Base-by-base conservation (phyloP, 2,329 filamentous ascomycete genomes). In the Plectosphaerella plurivora region DNA sequence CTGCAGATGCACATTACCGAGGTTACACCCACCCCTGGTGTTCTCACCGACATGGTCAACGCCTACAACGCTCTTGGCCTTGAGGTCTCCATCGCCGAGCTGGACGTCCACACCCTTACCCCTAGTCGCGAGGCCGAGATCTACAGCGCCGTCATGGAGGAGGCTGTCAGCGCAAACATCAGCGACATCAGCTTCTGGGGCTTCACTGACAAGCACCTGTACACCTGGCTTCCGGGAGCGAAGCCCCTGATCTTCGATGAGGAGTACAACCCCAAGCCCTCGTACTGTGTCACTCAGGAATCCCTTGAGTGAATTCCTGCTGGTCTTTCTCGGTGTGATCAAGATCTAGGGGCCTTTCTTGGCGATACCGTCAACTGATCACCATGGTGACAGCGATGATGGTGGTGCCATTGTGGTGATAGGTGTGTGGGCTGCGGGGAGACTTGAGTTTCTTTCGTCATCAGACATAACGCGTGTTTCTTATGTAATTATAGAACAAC, bases 141-240 rank as follows among this genome's bases (percentile, higher is more conserved):
- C 64, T 88, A 86, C 60, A 67, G 75, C n/a, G 74, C 76, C 37
- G 74, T 81, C 24, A 73, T 76, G 57, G 74, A 79, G 47, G 84
- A 79, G 8, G 88, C 85, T 60, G 63, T 85, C 33, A 15, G 69
- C 82, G 49, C 54, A 71, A 10, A 81, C 22, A 22, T 84, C 62
- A 76, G 86, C 5, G 83, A 84, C 49, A 79, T 88, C 53, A 87
- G 84, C 2, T 80, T 84, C 41, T 87, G 85, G 76, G 76, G 76
- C 55, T 73, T 77, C n/a, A 67, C 71, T 3, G 76, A 78, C 52
- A 59, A 65, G 46, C 76, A 53, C 45, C 24, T 33, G 8, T 53
- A 80, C 63, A 78, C 75, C 22, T 82, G 78, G 78, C 67, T 77
- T 51, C 67, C 75, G 1, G 63, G 65, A 42, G 72, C 67, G 47